Evolutionary conservation across 2,329 filamentous ascomycete genomes (phyloP), one percentile per base, ranked within the genome.

Genomic region (Diaporthe ilicicola): DNA sequence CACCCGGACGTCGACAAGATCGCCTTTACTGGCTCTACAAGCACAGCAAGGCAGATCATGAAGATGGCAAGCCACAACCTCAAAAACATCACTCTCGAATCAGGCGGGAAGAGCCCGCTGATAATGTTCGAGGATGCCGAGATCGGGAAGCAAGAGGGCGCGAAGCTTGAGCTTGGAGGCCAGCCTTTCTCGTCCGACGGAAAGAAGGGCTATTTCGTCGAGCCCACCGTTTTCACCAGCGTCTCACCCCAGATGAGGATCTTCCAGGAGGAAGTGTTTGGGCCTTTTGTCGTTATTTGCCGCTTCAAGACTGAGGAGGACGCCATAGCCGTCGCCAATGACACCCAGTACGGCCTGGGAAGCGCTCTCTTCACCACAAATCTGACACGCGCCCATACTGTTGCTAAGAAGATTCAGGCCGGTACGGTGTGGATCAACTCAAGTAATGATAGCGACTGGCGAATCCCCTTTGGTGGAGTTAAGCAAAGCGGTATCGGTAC

Each of bases 301-400:
- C 64, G 44, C 5, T 69, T 69, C 19, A 69, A 54, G 27, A 69
- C 54, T 3, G 67, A 69, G 34, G 67, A 62, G 24, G 67, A 69
- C 24, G 67, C 56, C 7, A 46, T 69, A 9, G 42, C 29, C 7
- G 22, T 69, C 27, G 67, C 70, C 13, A 70, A 70, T 51, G 68
- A 67, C 37, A 69, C 19, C 9, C 19, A 34, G 13, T 72, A 67
- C n/a, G 48, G 61, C 0, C 70, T 65, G 3, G 53, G 87, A 3
- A 83, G 85, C 12, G 86, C 88, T 0, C 79, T 91, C 3, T 91
- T 91, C 74, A 90, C 88, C 0, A 81, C 84, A 75, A 84, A 90
- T 76, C 82, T 90, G 69, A 82, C 78, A 50, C 78, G 79, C 73
- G 82, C 82, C 22, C 83, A 84, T 74, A 77, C 80, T 34, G 80